Percentiles rank a stretch among this genome's conserved stretches.
These are phyloP conservation scores for Axilococcus clingmanii DNA, from an alignment of 139 green algal genomes.

Conservation along the genomic window DNA sequence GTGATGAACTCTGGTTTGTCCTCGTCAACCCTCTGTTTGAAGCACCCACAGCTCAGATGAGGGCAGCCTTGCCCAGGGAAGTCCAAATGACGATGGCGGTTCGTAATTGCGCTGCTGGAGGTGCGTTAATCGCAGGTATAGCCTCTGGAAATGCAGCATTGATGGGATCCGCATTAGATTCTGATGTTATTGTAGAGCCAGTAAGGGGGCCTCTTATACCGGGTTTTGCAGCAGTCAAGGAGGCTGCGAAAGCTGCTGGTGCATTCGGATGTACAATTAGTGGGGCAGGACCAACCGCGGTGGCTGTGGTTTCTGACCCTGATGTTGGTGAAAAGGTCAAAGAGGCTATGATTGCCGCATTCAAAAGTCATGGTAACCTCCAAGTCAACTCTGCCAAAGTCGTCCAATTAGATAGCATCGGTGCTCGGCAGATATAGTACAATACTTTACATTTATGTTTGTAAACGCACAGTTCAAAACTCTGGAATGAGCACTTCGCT, in stretches of 20 bases:
- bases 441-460: not conserved
- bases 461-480: not conserved
- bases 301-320: constrained; percentile 73
- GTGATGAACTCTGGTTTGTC: constrained; percentile 74
- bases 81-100: constrained; percentile 71
- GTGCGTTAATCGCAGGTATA: constrained; percentile 75
- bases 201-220: constrained; percentile 85
- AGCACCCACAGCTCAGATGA: constrained; percentile 86
- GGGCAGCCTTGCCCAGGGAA: constrained; percentile 78
- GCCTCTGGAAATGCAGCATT: constrained; percentile 56
- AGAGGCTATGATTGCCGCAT: constrained; percentile 70
- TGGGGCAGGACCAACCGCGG: constrained; percentile 87
- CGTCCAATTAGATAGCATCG: constrained; percentile 53
- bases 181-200: constrained; percentile 91
- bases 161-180: constrained; percentile 73
- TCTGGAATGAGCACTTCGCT: not conserved
- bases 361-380: constrained; percentile 43
- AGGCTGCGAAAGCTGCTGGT: constrained; percentile 70
- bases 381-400: constrained; percentile 58
- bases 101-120: constrained; percentile 81
- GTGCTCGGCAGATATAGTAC: constrained; percentile 21
- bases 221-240: constrained; percentile 84
- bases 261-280: constrained; percentile 94
- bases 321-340: constrained; percentile 52
- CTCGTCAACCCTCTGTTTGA: constrained; percentile 94